A percentile compares a stretch with the other conserved stretches of the same genome.
Conservation (phyloP, 176 grass and related monocot genomes). For the Bolboschoenus planiculmis region DNA sequence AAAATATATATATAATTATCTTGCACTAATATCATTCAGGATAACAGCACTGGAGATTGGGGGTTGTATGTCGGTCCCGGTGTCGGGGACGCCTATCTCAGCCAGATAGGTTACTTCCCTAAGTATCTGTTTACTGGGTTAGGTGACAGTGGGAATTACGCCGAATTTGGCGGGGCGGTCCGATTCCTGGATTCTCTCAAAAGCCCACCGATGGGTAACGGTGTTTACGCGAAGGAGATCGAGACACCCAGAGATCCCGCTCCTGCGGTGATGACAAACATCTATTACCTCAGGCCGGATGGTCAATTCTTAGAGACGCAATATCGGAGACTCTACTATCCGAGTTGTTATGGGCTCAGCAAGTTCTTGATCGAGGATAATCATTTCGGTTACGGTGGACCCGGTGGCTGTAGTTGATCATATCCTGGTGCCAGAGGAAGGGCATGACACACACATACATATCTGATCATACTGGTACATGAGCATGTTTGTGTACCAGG, state of each 20-base stretch:
- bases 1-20: too few species aligned
- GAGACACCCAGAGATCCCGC: neutral
- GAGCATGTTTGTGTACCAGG: neutral
- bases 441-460: too few species aligned
- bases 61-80: neutral
- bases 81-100: neutral
- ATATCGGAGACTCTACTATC: neutral
- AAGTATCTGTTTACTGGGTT: neutral
- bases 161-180: neutral
- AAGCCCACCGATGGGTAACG: constrained; percentile 15
- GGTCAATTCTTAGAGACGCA: neutral
- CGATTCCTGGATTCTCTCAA: neutral
- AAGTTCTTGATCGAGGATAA: neutral
- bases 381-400: constrained; percentile 5
- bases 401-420: neutral
- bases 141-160: neutral
- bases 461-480: neutral
- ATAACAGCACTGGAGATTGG: constrained; percentile 12
- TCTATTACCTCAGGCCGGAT: neutral
- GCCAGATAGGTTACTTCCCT: constrained; percentile 4
- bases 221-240: neutral
- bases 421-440: neutral
- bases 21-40: neutral
- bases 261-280: neutral
- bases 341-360: neutral